Evolutionary conservation across 768 basidiomycete species (phyloP), one percentile per base, ranked within the genome.

Genomic region (Tricholomella constricta): DNA sequence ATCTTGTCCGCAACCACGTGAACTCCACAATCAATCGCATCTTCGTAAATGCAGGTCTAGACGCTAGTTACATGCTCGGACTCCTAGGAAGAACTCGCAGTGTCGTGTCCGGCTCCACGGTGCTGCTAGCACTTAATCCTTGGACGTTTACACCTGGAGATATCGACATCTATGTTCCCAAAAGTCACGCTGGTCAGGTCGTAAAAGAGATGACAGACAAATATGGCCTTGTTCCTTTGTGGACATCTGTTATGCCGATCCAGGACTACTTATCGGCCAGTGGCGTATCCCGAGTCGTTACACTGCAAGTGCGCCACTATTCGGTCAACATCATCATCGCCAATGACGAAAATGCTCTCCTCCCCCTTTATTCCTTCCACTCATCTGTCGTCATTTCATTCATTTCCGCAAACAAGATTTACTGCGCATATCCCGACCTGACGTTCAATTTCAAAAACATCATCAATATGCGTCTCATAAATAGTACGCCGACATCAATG

Each of bases 371-470:
- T 14, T 14, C 20, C 23, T 41, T 49, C 29, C 19, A 17, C 23
- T 50, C 48, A 29, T 29, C 48, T 7, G 27, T 29, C 15, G 38
- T 29, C 0, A 49, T 49, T 35, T 27, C 37, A 7, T 49, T 17
- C 14, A 6, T 48, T 3, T 48, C 35, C n/a, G 47, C 32, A 11
- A 25, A 19, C 17, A 23, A 36, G 25, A 23, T 37, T 15, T 48
- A 38, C 17, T 38, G 35, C n/a, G 37, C 48, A n/a, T 49, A 49
- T 27, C 48, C 38, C 10, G 29, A 50, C 26, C 25, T 48, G 34
- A 48, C 35, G 7, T 36, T 48, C n/a, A n/a, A n/a, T n/a, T n/a
- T n/a, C n/a, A n/a, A n/a, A n/a, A n/a, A n/a, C n/a, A n/a, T n/a
- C n/a, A n/a, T n/a, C n/a, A n/a, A n/a, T n/a, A n/a, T n/a, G n/a